A percentile compares a stretch with the other conserved stretches of the same genome.
Conservation (phyloP, 2,329 filamentous ascomycete genomes). For the Magnaporthiopsis incrustans region DNA sequence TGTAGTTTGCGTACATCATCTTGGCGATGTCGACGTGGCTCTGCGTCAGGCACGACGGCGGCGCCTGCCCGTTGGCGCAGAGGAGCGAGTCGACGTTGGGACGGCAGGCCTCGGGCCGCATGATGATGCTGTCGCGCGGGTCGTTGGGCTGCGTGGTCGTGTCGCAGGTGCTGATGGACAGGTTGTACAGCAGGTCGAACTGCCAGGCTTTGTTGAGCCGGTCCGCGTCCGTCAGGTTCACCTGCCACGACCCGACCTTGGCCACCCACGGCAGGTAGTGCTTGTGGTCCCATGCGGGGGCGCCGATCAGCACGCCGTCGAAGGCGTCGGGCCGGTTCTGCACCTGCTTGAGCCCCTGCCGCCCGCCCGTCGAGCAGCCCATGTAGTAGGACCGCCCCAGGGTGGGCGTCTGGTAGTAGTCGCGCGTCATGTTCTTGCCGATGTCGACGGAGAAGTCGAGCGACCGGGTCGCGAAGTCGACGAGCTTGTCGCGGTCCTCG, state of each 20-base stretch:
- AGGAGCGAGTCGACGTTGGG: constrained; percentile 26
- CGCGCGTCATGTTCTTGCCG: constrained; percentile 36
- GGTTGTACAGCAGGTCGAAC: constrained; percentile 34
- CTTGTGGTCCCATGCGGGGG: constrained; percentile 40
- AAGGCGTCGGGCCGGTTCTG: constrained; percentile 47
- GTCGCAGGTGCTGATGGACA: constrained; percentile 43
- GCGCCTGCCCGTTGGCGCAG: constrained; percentile 7
- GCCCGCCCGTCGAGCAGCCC: constrained; percentile 35
- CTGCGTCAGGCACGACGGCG: constrained; percentile 28
- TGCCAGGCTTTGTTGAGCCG: constrained; percentile 30
- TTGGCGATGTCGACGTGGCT: constrained; percentile 26
- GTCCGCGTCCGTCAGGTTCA: constrained; percentile 30
- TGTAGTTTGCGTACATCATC: constrained; percentile 21
- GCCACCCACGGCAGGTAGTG: constrained; percentile 35
- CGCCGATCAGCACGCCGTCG: constrained; percentile 45
- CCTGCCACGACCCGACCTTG: constrained; percentile 37
- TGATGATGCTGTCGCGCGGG: constrained; percentile 37
- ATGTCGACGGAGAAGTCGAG: constrained; percentile 40
- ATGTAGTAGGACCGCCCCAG: constrained; percentile 43
- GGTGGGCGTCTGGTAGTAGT: constrained; percentile 33
- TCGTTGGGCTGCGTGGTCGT: constrained; percentile 32
- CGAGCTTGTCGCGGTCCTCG: constrained; percentile 21
- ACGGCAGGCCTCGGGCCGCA: constrained; percentile 34
- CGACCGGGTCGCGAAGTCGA: constrained; percentile 30
- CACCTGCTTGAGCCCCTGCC: constrained; percentile 38